Base-by-base conservation (phyloP, 2,329 filamentous ascomycete genomes). In the Mycocentrospora acerina region DNA sequence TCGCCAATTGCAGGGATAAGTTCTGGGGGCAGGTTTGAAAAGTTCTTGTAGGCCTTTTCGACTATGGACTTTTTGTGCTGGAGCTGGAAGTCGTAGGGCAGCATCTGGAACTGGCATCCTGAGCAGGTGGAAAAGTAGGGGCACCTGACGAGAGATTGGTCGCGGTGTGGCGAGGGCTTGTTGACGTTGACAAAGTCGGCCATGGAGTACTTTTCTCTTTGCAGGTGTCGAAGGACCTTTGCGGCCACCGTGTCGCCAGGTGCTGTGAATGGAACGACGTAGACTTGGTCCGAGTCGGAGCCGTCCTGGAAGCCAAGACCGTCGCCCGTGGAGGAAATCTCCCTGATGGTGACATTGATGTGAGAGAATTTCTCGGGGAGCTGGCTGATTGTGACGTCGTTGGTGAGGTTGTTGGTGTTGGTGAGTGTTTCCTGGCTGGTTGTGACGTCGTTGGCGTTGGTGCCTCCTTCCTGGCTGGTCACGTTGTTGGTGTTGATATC, bases 71-170 rank as follows among this genome's bases (percentile, higher is more conserved):
- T 83, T 74, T 98, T 98, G 69, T 91, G 85, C 29, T 75, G 76
- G 18, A 98, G 80, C 67, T 98, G 93, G 56, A 90, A 86, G 19
- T 78, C 70, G 67, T 97, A 97, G 37, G 88, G 82, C 48, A 98
- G 80, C 88, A 97, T 96, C 72, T 98, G 93, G 67, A 97, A 90
- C 70, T 98, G 93, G 64, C 93, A 98, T 22, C 93, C 93, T 17
- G 59, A 88, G 69, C 93, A 98, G 37, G 77, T 79, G 27, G 81
- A 74, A 62, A 98, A 98, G 74, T 98, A 97, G 55, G 81, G 78
- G 73, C 93, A 98, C 40, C 77, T 77, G 53, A 95, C 78, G 15
- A 87, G 81, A 25, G 77, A 76, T 57, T 93, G 86, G 57, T 95
- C 85, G 56, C 93, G 85, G 37, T 85, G 74, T 1, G 82, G 77